phyloP scores from a whole-genome alignment of 257 asterid genomes.

The Solanum rostratum region DNA sequence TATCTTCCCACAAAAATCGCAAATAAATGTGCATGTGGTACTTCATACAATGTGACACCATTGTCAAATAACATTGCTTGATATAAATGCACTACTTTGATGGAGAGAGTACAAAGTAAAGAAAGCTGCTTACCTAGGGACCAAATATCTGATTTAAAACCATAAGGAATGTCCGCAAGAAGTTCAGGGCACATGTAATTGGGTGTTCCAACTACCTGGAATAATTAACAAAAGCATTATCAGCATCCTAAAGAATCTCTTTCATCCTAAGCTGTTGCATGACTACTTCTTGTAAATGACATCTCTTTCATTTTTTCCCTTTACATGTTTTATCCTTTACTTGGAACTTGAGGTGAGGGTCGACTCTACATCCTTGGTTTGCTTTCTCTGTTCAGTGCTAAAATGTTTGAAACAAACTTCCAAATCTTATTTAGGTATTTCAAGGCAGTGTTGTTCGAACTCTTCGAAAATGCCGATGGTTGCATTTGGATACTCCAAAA shows the following conservation, averaged over 20 bases:
- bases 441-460: too few relatives aligned
- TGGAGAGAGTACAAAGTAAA: not conserved
- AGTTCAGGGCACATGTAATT: constrained; percentile 99
- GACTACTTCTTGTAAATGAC: not conserved
- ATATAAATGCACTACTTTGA: not conserved
- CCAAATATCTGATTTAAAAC: constrained; percentile 98
- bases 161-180: constrained; percentile 96
- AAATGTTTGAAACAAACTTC: not conserved
- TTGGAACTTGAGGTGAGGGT: not conserved
- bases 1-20: not conserved
- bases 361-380: not conserved
- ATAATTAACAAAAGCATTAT: not conserved
- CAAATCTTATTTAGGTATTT: not conserved
- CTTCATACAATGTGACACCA: not conserved
- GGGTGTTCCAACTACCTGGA: constrained; percentile 97
- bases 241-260: not conserved
- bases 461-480: too few relatives aligned
- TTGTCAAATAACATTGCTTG: not conserved
- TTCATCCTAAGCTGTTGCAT: not conserved
- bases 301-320: not conserved
- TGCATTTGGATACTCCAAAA: too few relatives aligned
- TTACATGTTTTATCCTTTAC: not conserved
- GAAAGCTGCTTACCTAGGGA: constrained; percentile 62
- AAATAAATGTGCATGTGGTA: not conserved
- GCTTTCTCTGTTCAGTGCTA: not conserved